Evolutionary conservation across 2,329 filamentous ascomycete genomes (phyloP).

Genomic region (Chaetomium strumarium): DNA sequence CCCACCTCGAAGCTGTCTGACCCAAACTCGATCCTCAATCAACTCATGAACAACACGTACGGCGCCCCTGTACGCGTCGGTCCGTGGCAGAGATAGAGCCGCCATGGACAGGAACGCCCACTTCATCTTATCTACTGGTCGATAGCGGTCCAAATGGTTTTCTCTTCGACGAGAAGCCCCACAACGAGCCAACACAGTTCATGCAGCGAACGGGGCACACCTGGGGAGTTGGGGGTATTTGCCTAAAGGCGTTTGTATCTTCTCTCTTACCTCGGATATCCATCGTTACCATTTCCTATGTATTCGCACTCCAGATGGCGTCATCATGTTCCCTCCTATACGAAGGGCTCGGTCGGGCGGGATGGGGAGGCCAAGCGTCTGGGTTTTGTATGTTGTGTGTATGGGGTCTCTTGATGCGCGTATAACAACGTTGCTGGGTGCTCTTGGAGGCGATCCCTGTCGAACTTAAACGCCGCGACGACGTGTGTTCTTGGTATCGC

Average conservation of each 20-base stretch:
- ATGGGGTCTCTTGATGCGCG: not conserved
- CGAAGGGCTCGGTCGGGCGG: not conserved
- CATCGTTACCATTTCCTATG: constrained; percentile 13
- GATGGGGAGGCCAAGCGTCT: not conserved
- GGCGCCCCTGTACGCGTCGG: constrained; percentile 56
- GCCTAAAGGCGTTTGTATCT: constrained; percentile 17
- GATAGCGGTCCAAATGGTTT: not conserved
- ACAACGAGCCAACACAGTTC: too few species aligned
- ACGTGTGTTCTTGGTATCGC: not conserved
- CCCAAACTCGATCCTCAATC: constrained; percentile 54
- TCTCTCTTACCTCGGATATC: constrained; percentile 17
- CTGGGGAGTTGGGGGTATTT: constrained; percentile 7
- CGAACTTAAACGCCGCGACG: not conserved
- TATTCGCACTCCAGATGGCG: not conserved
- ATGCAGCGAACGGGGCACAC: constrained; percentile 11
- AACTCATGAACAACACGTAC: constrained; percentile 56
- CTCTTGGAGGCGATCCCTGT: too few species aligned
- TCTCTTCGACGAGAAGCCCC: too few species aligned
- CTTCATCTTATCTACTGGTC: not conserved
- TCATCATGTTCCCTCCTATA: not conserved
- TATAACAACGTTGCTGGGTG: too few species aligned
- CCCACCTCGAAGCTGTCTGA: constrained; percentile 33
- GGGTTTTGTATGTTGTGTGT: constrained; percentile 2
- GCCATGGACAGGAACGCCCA: not conserved
- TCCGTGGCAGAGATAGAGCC: constrained; percentile 43